These are phyloP conservation scores for Pestalotiopsis sp. DNA, from an alignment of 2,329 filamentous ascomycete species.

Conservation along the genomic window DNA sequence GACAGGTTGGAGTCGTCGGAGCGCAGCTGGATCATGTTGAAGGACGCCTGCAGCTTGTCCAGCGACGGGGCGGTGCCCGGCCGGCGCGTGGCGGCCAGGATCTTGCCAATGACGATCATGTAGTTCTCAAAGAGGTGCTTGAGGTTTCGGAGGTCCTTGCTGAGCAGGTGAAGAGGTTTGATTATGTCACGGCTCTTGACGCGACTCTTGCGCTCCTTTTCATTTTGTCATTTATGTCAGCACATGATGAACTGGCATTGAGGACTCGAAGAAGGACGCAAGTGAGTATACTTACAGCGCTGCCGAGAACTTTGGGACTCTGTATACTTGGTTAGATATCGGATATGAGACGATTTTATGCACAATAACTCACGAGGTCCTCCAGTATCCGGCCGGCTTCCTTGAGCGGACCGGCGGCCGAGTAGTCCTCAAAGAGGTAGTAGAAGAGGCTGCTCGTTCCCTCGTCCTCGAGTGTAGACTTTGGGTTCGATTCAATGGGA, in stretches of 20 bases:
- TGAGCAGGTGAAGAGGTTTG: slow-evolving; percentile 59
- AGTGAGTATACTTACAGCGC: slow-evolving; percentile 30
- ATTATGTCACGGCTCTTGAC: slow-evolving; percentile 57
- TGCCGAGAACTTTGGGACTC: slow-evolving; percentile 38
- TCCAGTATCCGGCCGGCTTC: slow-evolving; percentile 48
- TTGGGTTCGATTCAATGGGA: slow-evolving; percentile 17
- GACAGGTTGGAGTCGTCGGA: slow-evolving; percentile 2
- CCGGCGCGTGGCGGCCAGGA: slow-evolving; percentile 45
- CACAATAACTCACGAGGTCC: slow-evolving; percentile 43
- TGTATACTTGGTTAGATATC: slow-evolving; percentile 18
- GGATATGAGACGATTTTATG: background rate
- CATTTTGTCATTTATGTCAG: background rate
- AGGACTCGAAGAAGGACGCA: background rate
- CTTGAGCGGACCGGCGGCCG: slow-evolving; percentile 59
- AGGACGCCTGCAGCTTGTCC: slow-evolving; percentile 10
- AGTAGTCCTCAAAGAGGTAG: slow-evolving; percentile 70
- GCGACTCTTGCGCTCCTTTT: slow-evolving; percentile 35
- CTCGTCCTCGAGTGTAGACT: slow-evolving; percentile 40
- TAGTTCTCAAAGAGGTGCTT: slow-evolving; percentile 65
- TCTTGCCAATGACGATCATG: slow-evolving; percentile 60
- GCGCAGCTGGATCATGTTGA: background rate
- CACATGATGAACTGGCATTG: background rate
- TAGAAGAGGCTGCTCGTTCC: slow-evolving; percentile 65
- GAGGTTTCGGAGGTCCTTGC: slow-evolving; percentile 62
- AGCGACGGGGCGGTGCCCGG: slow-evolving; percentile 4